A percentile compares a stretch with the other conserved stretches of the same genome.
Conservation (phyloP, 148 eudicot species). For the Chenopodium suecicum region DNA sequence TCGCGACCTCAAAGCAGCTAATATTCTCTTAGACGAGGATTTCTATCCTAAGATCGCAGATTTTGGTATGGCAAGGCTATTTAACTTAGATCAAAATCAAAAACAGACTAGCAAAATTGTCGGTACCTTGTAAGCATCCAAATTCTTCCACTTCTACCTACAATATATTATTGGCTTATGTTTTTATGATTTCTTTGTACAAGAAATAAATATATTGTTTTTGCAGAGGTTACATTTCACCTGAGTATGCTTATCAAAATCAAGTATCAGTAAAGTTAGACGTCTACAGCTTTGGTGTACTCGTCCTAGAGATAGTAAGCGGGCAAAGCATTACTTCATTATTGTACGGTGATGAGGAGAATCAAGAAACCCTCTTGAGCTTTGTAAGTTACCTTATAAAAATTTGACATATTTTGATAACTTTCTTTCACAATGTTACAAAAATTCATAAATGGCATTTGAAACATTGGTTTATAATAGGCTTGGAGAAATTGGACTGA, state of each 20-base stretch:
- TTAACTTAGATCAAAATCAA: slow-evolving; percentile 20
- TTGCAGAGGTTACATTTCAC: slow-evolving; percentile 31
- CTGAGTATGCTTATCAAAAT: slow-evolving; percentile 27
- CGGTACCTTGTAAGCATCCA: slow-evolving; percentile 28
- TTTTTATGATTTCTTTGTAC: no score
- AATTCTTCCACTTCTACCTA: no score
- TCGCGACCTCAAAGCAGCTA: slow-evolving; percentile 37
- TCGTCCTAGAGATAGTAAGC: slow-evolving; percentile 29
- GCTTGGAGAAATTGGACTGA: slow-evolving; percentile 17
- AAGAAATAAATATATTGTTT: not conserved
- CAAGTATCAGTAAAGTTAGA: slow-evolving; percentile 30
- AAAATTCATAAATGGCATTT: not conserved
- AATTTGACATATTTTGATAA: not conserved
- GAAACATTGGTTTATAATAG: not conserved
- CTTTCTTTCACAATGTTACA: not conserved
- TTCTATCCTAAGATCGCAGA: slow-evolving; percentile 43
- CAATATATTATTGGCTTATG: not conserved
- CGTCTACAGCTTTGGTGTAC: slow-evolving; percentile 34
- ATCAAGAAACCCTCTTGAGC: slow-evolving; percentile 16
- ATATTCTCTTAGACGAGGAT: slow-evolving; percentile 27
- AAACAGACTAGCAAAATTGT: slow-evolving; percentile 26
- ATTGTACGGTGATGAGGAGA: not conserved
- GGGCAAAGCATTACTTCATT: slow-evolving; percentile 22
- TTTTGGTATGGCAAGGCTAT: slow-evolving; percentile 38
- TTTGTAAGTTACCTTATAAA: not conserved